Evolutionary conservation across 2,329 filamentous ascomycete species (phyloP), one percentile per base, ranked within the genome.

Genomic region (Hymenotorrendiella dingleyae): DNA sequence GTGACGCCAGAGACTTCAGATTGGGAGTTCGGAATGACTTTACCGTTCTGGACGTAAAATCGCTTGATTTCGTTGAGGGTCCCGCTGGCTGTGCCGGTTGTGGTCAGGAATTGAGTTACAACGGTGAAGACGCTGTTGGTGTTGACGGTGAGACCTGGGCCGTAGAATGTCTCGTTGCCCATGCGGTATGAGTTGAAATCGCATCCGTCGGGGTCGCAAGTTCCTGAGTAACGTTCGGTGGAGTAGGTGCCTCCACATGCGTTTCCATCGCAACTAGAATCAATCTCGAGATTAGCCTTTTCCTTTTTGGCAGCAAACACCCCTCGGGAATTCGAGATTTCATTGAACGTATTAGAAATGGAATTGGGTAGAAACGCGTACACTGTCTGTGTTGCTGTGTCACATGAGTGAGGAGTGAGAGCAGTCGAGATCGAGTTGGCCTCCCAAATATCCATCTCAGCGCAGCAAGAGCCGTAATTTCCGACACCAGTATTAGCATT

Each of bases 361-460:
- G n/a, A n/a, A 12, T 34, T 19, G 20, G 20, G 32, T 20, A 21
- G n/a, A n/a, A n/a, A n/a, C n/a, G n/a, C n/a, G n/a, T n/a, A n/a
- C n/a, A n/a, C n/a, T 1, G 7, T 14, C 14, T 16, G 29, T 35
- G 12, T 48, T 66, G 64, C 45, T 57, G 56, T 66, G 6, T 61
- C 59, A 42, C 63, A 64, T 34, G 72, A 65, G 57, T 81, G 76
- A 19, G 77, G 74, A 6, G 77, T 81, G 51, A 69, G 67, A 19
- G 76, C 77, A 16, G 67, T 69, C 17, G 76, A 70, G 54, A 76
- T 69, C 41, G 64, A 70, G 65, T 81, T 80, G 38, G 76, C 75
- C 62, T 81, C 77, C 76, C 76, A 80, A 58, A 80, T 70, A 55
- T 84, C 80, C 72, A 84, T 80, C 63, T 84, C 80, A 29, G 72